Percentiles rank a stretch among this genome's conserved stretches.
Conservation (phyloP, 768 basidiomycete genomes). For the Amanita molliuscula region DNA sequence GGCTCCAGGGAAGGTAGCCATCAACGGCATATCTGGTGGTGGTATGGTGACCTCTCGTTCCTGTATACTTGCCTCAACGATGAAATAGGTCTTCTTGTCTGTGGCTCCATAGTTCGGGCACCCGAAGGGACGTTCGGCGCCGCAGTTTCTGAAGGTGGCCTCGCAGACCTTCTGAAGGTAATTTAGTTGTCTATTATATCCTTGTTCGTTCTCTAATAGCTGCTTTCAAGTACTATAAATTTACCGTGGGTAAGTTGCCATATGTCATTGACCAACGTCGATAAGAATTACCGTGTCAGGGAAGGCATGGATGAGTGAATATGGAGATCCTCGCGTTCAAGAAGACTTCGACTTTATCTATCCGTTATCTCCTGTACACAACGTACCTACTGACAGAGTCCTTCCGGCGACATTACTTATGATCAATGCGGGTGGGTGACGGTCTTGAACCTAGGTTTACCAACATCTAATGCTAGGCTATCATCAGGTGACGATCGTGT, state of each 20-base stretch:
- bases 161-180: conserved; percentile 71
- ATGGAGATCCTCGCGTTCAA: conserved; percentile 62
- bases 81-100: too few relatives aligned
- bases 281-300: conserved; percentile 26
- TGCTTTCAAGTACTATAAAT: conserved; percentile 48
- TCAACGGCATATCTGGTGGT: conserved; percentile 76
- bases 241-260: conserved; percentile 51
- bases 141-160: conserved; percentile 72
- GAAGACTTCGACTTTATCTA: conserved; percentile 79
- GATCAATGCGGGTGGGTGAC: conserved; percentile 63
- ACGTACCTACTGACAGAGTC: conserved; percentile 45
- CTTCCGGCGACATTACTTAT: conserved; percentile 60
- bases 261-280: background rate
- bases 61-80: conserved; percentile 43
- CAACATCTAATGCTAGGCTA: too few relatives aligned
- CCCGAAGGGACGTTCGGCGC: conserved; percentile 66
- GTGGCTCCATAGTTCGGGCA: too few relatives aligned
- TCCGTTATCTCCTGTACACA: conserved; percentile 74
- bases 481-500: conserved; percentile 70
- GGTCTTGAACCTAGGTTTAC: background rate
- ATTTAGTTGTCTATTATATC: conserved; percentile 6
- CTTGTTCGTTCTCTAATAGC: background rate
- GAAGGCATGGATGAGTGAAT: conserved; percentile 70
- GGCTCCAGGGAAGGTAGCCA: conserved; percentile 57
- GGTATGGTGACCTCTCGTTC: conserved; percentile 29